Percentiles rank a stretch among this genome's conserved stretches.
phyloP scores from a whole-genome alignment of 2,329 filamentous ascomycete genomes.

The Aciculosporium take region DNA sequence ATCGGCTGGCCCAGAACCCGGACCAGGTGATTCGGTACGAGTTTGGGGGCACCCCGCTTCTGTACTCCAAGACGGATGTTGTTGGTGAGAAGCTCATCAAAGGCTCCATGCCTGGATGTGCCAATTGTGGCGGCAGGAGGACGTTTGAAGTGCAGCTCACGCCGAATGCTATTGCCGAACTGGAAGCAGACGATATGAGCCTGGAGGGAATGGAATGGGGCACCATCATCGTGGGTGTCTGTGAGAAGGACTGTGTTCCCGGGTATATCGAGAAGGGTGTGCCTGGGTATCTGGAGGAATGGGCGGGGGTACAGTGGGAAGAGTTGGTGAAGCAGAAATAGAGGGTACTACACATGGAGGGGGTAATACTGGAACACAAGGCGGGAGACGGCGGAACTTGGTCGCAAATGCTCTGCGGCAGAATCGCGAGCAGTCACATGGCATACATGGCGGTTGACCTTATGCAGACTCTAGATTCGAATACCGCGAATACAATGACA shows the following conservation, averaged over 20 bases:
- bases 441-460: slow-evolving; percentile 1
- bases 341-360: too few species aligned
- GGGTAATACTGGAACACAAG: too few species aligned
- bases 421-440: slow-evolving; percentile 7
- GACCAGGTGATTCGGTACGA: slow-evolving; percentile 75
- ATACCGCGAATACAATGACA: slow-evolving; percentile 21
- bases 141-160: slow-evolving; percentile 88
- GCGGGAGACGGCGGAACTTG: too few species aligned
- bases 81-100: slow-evolving; percentile 51
- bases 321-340: slow-evolving; percentile 39
- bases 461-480: slow-evolving; percentile 18
- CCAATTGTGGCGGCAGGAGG: slow-evolving; percentile 57
- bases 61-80: slow-evolving; percentile 66
- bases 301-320: slow-evolving; percentile 98
- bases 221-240: slow-evolving; percentile 77
- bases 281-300: slow-evolving; percentile 79
- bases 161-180: slow-evolving; percentile 75
- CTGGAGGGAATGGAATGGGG: slow-evolving; percentile 96
- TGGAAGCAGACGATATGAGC: slow-evolving; percentile 62
- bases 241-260: slow-evolving; percentile 61
- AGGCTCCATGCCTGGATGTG: slow-evolving; percentile 56
- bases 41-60: slow-evolving; percentile 54
- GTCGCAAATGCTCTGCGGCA: too few species aligned
- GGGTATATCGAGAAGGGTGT: slow-evolving; percentile 42
- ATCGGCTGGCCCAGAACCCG: slow-evolving; percentile 63